phyloP scores from a whole-genome alignment of 164 flowering plant genomes.

The Malania oleifera region DNA sequence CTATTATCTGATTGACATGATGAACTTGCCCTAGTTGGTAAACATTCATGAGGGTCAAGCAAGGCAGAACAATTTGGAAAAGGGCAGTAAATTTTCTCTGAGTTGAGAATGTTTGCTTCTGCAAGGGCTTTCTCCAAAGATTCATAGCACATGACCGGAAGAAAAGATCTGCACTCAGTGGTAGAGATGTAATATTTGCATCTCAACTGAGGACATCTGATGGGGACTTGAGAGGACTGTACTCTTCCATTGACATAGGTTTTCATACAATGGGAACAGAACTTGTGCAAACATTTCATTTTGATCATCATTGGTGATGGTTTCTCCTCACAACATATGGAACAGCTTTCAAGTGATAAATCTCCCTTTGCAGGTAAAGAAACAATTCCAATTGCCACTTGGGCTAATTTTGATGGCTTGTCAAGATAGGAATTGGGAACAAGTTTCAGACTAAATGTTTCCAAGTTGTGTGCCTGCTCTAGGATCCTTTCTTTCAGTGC shows the following conservation, averaged over 20 bases:
- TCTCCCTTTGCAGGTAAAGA: slow-evolving; percentile 32
- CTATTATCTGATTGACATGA: slow-evolving; percentile 49
- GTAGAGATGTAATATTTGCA: slow-evolving; percentile 67
- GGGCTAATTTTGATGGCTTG: slow-evolving; percentile 55
- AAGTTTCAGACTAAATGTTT: slow-evolving; percentile 47
- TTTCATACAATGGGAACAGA: slow-evolving; percentile 82
- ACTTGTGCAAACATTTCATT: slow-evolving; percentile 76
- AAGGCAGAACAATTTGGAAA: slow-evolving; percentile 66
- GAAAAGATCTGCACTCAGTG: slow-evolving; percentile 67
- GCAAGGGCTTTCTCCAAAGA: slow-evolving; percentile 51
- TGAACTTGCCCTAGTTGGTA: slow-evolving; percentile 60
- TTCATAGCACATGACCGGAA: slow-evolving; percentile 56
- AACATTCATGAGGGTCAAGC: slow-evolving; percentile 57
- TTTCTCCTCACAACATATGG: slow-evolving; percentile 78
- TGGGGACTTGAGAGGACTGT: slow-evolving; percentile 61
- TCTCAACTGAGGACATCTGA: slow-evolving; percentile 65
- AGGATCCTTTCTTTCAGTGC: slow-evolving; percentile 67
- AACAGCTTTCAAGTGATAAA: slow-evolving; percentile 43
- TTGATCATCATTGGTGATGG: slow-evolving; percentile 51
- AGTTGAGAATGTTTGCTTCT: slow-evolving; percentile 50
- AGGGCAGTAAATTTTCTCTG: slow-evolving; percentile 62
- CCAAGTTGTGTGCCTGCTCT: slow-evolving; percentile 50
- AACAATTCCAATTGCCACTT: slow-evolving; percentile 71
- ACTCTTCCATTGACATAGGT: slow-evolving; percentile 63
- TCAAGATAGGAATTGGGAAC: slow-evolving; percentile 40